These are phyloP conservation scores for Candida tetrigidarum DNA, from an alignment of 1,139 yeast species.

Conservation along the genomic window DNA sequence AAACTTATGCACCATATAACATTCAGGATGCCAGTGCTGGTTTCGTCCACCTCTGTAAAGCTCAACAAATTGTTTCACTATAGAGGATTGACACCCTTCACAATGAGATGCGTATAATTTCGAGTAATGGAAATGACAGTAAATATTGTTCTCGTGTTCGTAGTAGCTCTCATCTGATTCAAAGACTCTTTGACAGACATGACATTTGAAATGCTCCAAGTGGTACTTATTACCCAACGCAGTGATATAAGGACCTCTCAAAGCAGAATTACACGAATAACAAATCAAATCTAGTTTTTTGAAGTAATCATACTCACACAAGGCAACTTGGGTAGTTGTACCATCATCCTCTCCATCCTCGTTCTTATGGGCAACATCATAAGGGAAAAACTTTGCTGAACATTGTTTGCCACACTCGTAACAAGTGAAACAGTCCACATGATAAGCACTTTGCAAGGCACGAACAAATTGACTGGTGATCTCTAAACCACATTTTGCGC, in stretches of 20 bases:
- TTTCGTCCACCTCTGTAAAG: slow-evolving; percentile 90
- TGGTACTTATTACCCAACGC: slow-evolving; percentile 94
- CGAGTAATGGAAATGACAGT: slow-evolving; percentile 92
- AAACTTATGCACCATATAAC: slow-evolving; percentile 96
- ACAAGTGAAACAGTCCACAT: slow-evolving; percentile 87
- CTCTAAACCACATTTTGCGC: slow-evolving; percentile 66
- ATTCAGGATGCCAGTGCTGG: slow-evolving; percentile 99
- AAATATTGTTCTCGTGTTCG: slow-evolving; percentile 82
- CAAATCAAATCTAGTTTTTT: slow-evolving; percentile 83
- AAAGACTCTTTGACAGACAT: slow-evolving; percentile 84
- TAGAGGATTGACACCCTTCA: slow-evolving; percentile 92
- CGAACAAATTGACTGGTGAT: slow-evolving; percentile 85
- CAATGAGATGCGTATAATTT: slow-evolving; percentile 85
- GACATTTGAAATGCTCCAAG: slow-evolving; percentile 93
- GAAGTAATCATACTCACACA: slow-evolving; percentile 95
- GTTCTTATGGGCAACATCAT: slow-evolving; percentile 28
- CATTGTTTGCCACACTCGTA: slow-evolving; percentile 80
- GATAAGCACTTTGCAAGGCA: slow-evolving; percentile 80
- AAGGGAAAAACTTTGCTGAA: slow-evolving; percentile 72
- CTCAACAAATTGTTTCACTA: slow-evolving; percentile 93
- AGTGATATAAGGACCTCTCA: slow-evolving; percentile 92
- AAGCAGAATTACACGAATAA: slow-evolving; percentile 79
- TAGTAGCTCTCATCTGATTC: slow-evolving; percentile 93
- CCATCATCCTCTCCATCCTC: slow-evolving; percentile 36
- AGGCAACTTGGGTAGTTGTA: slow-evolving; percentile 57